phyloP scores from a whole-genome alignment of 1,139 yeast genomes.

The Eremothecium gossypii region DNA sequence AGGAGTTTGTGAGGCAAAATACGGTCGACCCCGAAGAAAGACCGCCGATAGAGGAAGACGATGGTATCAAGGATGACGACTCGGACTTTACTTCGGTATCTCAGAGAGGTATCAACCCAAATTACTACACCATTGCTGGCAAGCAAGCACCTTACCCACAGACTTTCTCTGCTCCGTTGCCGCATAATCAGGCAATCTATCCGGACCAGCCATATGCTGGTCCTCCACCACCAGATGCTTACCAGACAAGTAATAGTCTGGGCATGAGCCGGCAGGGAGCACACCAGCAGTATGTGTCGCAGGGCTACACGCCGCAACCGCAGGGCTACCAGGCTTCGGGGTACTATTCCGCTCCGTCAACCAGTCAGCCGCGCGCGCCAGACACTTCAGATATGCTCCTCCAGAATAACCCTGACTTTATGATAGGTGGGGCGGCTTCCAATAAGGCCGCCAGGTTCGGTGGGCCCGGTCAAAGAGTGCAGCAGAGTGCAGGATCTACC shows the following conservation, averaged over 20 bases:
- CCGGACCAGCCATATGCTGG: neutral
- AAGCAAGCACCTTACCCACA: slow-evolving; percentile 5
- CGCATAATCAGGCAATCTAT: neutral
- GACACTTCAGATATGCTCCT: slow-evolving; percentile 43
- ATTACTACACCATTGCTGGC: slow-evolving; percentile 30
- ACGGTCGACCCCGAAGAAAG: slow-evolving; percentile 15
- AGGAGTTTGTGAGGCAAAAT: slow-evolving; percentile 13
- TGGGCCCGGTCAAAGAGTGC: slow-evolving; percentile 5
- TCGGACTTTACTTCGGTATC: slow-evolving; percentile 76
- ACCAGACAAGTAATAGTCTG: neutral
- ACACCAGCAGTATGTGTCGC: neutral
- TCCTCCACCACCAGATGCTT: neutral
- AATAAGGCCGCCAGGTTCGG: slow-evolving; percentile 9
- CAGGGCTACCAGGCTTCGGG: neutral
- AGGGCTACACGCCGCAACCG: neutral
- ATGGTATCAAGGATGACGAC: slow-evolving; percentile 17
- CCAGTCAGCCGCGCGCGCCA: slow-evolving; percentile 2
- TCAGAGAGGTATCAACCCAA: slow-evolving; percentile 66
- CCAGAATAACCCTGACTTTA: slow-evolving; percentile 46
- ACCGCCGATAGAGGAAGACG: slow-evolving; percentile 16
- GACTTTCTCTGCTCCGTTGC: neutral
- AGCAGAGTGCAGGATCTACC: slow-evolving; percentile 11
- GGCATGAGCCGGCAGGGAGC: neutral
- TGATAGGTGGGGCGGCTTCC: slow-evolving; percentile 25
- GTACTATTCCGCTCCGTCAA: neutral